These are phyloP conservation scores for Erysiphe pisi DNA, from an alignment of 2,329 filamentous ascomycete species.

Conservation along the genomic window DNA sequence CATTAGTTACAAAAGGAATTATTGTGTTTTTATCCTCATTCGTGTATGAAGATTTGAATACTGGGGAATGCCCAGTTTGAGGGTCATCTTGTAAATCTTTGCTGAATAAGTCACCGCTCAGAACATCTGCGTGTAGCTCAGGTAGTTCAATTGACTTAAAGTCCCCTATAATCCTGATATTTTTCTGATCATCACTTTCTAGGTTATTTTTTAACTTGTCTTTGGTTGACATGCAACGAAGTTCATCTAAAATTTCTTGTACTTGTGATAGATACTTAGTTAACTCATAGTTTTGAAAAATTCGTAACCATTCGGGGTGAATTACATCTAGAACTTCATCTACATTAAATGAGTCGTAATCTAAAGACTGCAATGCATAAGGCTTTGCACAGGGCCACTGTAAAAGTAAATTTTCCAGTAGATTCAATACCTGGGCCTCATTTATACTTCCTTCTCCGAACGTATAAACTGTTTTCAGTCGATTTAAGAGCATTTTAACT, in stretches of 20 bases:
- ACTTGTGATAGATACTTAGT: conserved; percentile 40
- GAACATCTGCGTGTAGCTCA: not conserved
- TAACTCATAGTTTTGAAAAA: conserved; percentile 42
- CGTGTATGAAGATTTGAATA: not conserved
- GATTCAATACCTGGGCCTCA: conserved; percentile 34
- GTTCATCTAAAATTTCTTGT: conserved; percentile 38
- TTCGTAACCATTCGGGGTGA: conserved; percentile 41
- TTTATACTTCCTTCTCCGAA: not conserved
- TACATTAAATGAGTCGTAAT: conserved; percentile 33
- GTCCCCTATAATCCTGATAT: not conserved
- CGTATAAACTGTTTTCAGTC: not conserved
- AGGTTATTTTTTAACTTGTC: not conserved
- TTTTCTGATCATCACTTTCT: not conserved
- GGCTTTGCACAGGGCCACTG: conserved; percentile 41
- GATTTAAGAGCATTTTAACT: not conserved
- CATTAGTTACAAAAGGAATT: not conserved
- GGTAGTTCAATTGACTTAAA: not conserved
- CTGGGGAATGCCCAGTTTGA: not conserved
- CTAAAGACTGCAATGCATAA: conserved; percentile 33
- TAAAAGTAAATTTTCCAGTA: conserved; percentile 39
- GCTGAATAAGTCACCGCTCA: not conserved
- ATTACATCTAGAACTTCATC: conserved; percentile 38
- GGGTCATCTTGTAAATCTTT: not conserved
- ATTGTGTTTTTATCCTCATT: not conserved
- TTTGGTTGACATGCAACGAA: not conserved